A percentile compares a stretch with the other conserved stretches of the same genome.
These are phyloP conservation scores for Barnettozyma sucrosica DNA, from an alignment of 805 yeast genomes.

Conservation along the genomic window DNA sequence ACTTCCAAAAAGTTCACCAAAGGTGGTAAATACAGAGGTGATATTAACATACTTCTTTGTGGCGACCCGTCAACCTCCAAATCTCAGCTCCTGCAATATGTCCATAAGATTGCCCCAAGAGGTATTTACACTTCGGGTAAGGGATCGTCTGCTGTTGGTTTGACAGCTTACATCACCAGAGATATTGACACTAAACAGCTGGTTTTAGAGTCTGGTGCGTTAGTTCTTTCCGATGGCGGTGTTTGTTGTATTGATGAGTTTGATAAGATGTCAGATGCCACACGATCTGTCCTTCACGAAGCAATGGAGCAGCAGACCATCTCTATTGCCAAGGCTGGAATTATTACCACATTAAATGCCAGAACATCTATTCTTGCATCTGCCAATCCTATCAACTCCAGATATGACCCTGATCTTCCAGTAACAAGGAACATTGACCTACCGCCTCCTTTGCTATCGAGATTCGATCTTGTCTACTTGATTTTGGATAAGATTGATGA, in stretches of 20 bases:
- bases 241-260: constrained; percentile 98
- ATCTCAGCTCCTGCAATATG: constrained; percentile 90
- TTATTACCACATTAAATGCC: constrained; percentile 93
- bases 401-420: constrained; percentile 91
- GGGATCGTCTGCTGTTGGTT: constrained; percentile 98
- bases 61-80: constrained; percentile 99
- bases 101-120: constrained; percentile 95
- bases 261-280: constrained; percentile 93
- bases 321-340: constrained; percentile 97
- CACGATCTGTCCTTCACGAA: constrained; percentile 93
- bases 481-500: constrained; percentile 92
- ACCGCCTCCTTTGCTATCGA: constrained; percentile 91
- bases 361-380: constrained; percentile 93
- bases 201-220: constrained; percentile 93
- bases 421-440: constrained; percentile 93
- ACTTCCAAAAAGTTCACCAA: constrained; percentile 81
- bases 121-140: constrained; percentile 98
- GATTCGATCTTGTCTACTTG: constrained; percentile 91
- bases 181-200: constrained; percentile 91
- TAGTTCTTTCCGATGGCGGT: constrained; percentile 96
- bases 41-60: constrained; percentile 82
- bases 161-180: constrained; percentile 93
- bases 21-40: constrained; percentile 96
- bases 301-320: constrained; percentile 99
- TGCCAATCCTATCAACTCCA: constrained; percentile 94